A percentile compares a stretch with the other conserved stretches of the same genome.
phyloP scores from a whole-genome alignment of 768 basidiomycete genomes.

The Russula sp. region DNA sequence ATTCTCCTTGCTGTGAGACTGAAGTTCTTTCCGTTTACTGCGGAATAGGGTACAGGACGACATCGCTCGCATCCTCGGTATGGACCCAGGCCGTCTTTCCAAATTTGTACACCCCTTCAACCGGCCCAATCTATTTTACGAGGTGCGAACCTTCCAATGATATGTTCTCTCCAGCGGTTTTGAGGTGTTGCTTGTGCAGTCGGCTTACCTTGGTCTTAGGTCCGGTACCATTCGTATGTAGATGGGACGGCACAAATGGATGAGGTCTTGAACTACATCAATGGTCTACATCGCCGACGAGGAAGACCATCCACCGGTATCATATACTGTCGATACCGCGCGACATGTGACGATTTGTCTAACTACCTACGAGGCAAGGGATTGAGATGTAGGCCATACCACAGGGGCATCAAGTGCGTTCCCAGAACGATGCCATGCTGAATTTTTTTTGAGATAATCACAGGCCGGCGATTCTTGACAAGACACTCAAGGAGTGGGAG shows the following conservation, averaged over 20 bases:
- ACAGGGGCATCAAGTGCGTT: slow-evolving; percentile 60
- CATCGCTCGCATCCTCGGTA: slow-evolving; percentile 63
- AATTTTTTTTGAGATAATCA: not conserved
- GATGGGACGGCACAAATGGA: slow-evolving; percentile 55
- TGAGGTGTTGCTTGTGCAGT: not conserved
- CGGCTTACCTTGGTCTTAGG: slow-evolving; percentile 39
- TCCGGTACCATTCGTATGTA: slow-evolving; percentile 59
- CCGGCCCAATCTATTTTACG: slow-evolving; percentile 75
- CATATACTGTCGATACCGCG: slow-evolving; percentile 70
- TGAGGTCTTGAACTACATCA: slow-evolving; percentile 66
- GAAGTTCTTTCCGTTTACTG: slow-evolving; percentile 9
- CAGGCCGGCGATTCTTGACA: slow-evolving; percentile 52
- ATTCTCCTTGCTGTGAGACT: not conserved
- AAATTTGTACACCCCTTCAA: slow-evolving; percentile 79
- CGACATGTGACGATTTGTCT: slow-evolving; percentile 65
- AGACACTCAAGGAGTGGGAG: slow-evolving; percentile 55
- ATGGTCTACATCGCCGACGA: slow-evolving; percentile 55
- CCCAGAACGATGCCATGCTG: slow-evolving; percentile 21
- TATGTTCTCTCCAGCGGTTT: not conserved
- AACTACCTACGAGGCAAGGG: slow-evolving; percentile 63
- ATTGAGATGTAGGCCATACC: slow-evolving; percentile 67
- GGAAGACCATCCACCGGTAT: slow-evolving; percentile 65
- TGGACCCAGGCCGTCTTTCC: slow-evolving; percentile 55
- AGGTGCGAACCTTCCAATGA: slow-evolving; percentile 43
- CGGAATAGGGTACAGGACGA: slow-evolving; percentile 68